These are phyloP conservation scores for Curvularia hawaiiensis DNA, from an alignment of 2,329 filamentous ascomycete genomes.

Conservation along the genomic window DNA sequence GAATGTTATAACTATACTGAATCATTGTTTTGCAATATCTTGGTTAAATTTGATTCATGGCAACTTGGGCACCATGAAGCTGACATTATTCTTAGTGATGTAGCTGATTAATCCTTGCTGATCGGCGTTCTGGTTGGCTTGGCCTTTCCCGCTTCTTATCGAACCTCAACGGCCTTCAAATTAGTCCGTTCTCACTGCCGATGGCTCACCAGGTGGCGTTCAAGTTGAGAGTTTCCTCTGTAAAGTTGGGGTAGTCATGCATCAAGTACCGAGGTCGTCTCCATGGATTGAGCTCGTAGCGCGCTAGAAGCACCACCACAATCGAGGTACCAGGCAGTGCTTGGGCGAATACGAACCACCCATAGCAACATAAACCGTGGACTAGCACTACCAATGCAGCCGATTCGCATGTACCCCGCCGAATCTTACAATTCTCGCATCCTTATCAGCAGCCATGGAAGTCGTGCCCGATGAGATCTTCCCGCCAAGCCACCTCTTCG, in stretches of 20 bases:
- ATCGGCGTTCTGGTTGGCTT: constrained; percentile 21
- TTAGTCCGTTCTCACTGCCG: background rate
- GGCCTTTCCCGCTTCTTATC: constrained; percentile 19
- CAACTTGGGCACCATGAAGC: background rate
- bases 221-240: background rate
- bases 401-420: background rate
- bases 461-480: constrained; percentile 20
- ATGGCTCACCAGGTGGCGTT: background rate
- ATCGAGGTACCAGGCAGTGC: background rate
- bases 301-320: background rate
- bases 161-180: constrained; percentile 9
- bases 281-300: background rate
- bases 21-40: background rate
- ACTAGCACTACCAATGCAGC: background rate
- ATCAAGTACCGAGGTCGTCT: background rate
- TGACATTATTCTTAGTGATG: constrained; percentile 20
- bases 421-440: background rate
- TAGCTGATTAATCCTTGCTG: constrained; percentile 31
- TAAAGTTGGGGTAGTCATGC: background rate
- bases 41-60: background rate
- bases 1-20: background rate
- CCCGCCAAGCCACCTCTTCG: constrained; percentile 20
- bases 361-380: background rate
- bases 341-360: background rate
- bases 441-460: constrained; percentile 20